Base-by-base conservation (phyloP, 306 rosid genomes). In the Quercus gilva region DNA sequence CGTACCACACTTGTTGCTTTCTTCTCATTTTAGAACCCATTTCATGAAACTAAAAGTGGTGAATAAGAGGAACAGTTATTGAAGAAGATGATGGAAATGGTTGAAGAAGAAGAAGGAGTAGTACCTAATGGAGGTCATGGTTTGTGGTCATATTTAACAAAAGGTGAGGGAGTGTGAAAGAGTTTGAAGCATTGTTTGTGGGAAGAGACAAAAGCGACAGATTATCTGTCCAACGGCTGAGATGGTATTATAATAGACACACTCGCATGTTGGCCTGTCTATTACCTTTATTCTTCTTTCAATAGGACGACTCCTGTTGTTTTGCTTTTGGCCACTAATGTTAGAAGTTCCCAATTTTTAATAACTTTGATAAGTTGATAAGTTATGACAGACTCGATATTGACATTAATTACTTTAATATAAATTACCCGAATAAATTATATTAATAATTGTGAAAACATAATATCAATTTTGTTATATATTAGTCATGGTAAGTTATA, bases 251-350 rank as follows among this genome's bases (percentile, higher is more conserved):
- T 28, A 37, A 77, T 68, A 49, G 57, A 81, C 88, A 89, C 60
- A 85, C 84, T 85, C 91, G 89, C 88, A 92, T 91, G 96, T 87
- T 91, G 92, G 91, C 79, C 83, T 86, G 97, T 92, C 94, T 78
- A 88, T 88, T 84, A 84, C 70, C 97, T 92, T 92, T 92, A 89
- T 89, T 89, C 86, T 79, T 73, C 84, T 76, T 82, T 70, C 86
- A 78, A 71, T 83, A 80, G 87, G 83, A 86, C 87, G 88, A 76
- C 88, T 49, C 81, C 68, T 85, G 90, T 92, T 87, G 75, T 86
- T 83, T 72, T 77, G 71, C 78, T 41, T 41, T 41, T 41, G 45
- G 45, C 12, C 45, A 41, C 45, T 41, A 41, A 41, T 41, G 45
- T 7, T 8, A 41, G 45, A 41, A 41, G 8, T 41, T 41, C 11